Conservation (phyloP, 2,329 filamentous ascomycete species). For the Xylaria sp. region DNA sequence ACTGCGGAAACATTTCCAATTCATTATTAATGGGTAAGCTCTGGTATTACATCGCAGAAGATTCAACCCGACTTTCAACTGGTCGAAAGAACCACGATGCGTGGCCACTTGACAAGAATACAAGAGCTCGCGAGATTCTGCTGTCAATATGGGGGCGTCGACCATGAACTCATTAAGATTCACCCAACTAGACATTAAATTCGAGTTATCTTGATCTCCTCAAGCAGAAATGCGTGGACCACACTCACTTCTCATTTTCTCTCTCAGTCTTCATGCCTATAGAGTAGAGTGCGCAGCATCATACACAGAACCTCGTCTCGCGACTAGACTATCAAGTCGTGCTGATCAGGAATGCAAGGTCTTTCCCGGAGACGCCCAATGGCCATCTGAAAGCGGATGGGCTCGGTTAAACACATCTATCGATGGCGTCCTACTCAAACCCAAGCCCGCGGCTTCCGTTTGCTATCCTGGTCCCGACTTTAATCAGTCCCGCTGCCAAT, state of each 20-base stretch:
- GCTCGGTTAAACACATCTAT: constrained; percentile 44
- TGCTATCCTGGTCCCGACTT: constrained; percentile 48
- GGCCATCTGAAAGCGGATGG: constrained; percentile 46
- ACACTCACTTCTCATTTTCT: constrained; percentile 11
- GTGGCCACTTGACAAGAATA: background rate
- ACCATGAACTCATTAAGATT: background rate
- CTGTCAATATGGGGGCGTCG: background rate
- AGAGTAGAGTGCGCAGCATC: constrained; percentile 18
- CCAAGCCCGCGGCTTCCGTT: constrained; percentile 45
- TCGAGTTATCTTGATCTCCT: background rate
- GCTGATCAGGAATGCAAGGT: constrained; percentile 38
- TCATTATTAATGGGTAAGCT: constrained; percentile 24
- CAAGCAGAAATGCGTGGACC: constrained; percentile 1
- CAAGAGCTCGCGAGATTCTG: constrained; percentile 13
- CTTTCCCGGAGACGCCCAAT: constrained; percentile 43
- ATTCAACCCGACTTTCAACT: background rate
- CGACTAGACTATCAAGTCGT: background rate
- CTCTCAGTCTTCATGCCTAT: constrained; percentile 12
- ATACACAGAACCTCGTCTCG: constrained; percentile 34
- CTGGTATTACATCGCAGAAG: background rate
- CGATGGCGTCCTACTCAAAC: constrained; percentile 46
- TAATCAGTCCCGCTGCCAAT: constrained; percentile 43
- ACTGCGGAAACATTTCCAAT: constrained; percentile 24
- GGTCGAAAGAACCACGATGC: background rate
- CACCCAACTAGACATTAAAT: background rate